These are phyloP conservation scores for Leccinum barrowsii DNA, from an alignment of 768 basidiomycete genomes.

Conservation along the genomic window DNA sequence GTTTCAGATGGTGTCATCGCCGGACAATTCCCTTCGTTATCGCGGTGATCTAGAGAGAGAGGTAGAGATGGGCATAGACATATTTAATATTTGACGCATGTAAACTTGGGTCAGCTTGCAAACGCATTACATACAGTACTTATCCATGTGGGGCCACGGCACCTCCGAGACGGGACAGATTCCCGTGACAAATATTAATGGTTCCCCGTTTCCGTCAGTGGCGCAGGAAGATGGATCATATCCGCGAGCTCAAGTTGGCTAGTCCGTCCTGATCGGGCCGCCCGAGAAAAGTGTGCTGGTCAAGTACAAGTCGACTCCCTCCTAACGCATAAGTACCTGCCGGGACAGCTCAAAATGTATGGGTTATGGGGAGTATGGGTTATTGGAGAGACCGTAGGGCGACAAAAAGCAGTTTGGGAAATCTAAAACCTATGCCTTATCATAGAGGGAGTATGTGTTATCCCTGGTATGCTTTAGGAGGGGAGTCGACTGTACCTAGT, in stretches of 20 bases:
- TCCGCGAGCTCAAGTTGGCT: neutral
- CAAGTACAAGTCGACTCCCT: no score
- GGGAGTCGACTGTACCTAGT: no score
- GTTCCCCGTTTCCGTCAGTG: neutral
- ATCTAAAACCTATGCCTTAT: no score
- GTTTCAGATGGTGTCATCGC: neutral
- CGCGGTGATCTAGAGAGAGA: neutral
- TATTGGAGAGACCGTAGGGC: no score
- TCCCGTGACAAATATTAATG: neutral
- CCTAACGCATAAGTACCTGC: no score
- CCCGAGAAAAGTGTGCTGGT: no score
- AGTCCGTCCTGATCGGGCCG: no score
- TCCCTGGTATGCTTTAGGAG: no score
- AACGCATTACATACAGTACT: neutral
- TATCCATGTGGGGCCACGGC: neutral
- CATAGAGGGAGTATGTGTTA: no score
- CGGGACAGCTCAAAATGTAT: no score
- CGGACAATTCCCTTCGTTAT: neutral
- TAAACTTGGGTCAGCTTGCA: neutral
- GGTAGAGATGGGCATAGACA: neutral
- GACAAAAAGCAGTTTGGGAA: no score
- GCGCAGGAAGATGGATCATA: neutral
- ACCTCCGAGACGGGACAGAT: neutral
- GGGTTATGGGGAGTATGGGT: no score
- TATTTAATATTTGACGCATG: neutral